Evolutionary conservation across 805 yeast species (phyloP), one percentile per base, ranked within the genome.

Genomic region (Blastobotrys chiropterorum): DNA sequence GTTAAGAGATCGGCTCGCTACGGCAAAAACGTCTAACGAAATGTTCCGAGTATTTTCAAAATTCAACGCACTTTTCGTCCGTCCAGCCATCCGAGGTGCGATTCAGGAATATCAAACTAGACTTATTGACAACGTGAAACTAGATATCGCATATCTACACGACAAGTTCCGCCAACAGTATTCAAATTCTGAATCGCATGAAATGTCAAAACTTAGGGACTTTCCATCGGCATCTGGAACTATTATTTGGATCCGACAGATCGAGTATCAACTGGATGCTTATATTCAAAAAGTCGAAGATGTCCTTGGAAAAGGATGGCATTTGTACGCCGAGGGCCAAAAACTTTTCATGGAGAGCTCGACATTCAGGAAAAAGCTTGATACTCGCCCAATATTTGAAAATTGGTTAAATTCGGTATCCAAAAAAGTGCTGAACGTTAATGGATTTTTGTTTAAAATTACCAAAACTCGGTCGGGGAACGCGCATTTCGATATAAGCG

Each of bases 221-320:
- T 61, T 82, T 3, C 80, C 86, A 0, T 61, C 71, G 0, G 67
- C 74, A 16, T 65, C 82, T 2, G 72, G 80, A 2, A 64, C 74
- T 0, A 60, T 83, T 3, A 61, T 77, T 1, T 78, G 85, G 80
- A 76, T 76, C 11, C 69, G 67, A n/a, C 83, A 81, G 57, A 68
- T 81, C 2, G 73, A 71, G 38, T 56, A 65, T 21, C 77, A 77
- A 47, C 60, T 82, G 2, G 64, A 67, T 2, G 64, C 67, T 20
- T 62, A 81, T n/a, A 59, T 72, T 31, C 57, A 63, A 2, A 71
- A 80, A 30, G 65, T 83, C 5, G 80, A 77, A 44, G 64, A 72
- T 11, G 72, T 83, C 2, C 67, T 85, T 5, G 86, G 90, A 0
- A 61, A 71, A 15, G 80, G 80, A 5, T 85, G 90, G 90, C 68